Evolutionary conservation across 306 rosid species (phyloP).

Genomic region (Psophocarpus tetragonolobus): DNA sequence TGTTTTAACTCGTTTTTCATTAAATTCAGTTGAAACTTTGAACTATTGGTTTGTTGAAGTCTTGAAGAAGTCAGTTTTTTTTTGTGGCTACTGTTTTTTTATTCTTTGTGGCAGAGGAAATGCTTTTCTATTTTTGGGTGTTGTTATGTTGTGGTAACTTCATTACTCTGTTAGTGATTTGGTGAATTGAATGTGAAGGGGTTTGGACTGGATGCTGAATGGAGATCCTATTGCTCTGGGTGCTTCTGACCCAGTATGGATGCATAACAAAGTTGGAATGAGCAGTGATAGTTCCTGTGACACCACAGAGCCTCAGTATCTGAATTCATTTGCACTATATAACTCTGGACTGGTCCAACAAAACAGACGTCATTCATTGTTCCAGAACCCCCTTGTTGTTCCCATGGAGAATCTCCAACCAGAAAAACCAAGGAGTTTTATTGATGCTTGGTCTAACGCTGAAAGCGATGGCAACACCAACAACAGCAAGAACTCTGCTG

Average conservation of each 20-base stretch:
- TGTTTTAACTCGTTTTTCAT: neutral
- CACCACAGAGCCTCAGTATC: conserved; percentile 40
- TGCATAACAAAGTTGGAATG: conserved; percentile 53
- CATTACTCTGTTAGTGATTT: conserved; percentile 11
- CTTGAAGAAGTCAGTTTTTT: neutral
- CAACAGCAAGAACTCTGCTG: conserved; percentile 33
- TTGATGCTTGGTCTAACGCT: conserved; percentile 76
- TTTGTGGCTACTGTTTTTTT: neutral
- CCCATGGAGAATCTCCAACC: conserved; percentile 37
- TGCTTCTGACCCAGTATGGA: conserved; percentile 56
- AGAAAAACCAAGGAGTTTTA: conserved; percentile 57
- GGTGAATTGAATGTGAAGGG: conserved; percentile 42
- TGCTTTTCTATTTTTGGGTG: neutral
- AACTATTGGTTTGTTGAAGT: neutral
- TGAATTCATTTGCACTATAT: conserved; percentile 49
- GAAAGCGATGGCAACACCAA: conserved; percentile 28
- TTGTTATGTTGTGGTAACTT: conserved; percentile 3
- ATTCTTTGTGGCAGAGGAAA: neutral
- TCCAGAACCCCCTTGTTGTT: conserved; percentile 46
- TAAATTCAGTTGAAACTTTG: neutral
- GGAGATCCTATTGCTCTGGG: conserved; percentile 51
- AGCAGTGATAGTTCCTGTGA: conserved; percentile 35
- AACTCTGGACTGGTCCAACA: conserved; percentile 42
- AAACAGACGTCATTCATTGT: conserved; percentile 33
- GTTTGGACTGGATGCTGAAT: conserved; percentile 68